Evolutionary conservation across 1,284 basidiomycete species (phyloP).

Genomic region (Ceratobasidium sp.): DNA sequence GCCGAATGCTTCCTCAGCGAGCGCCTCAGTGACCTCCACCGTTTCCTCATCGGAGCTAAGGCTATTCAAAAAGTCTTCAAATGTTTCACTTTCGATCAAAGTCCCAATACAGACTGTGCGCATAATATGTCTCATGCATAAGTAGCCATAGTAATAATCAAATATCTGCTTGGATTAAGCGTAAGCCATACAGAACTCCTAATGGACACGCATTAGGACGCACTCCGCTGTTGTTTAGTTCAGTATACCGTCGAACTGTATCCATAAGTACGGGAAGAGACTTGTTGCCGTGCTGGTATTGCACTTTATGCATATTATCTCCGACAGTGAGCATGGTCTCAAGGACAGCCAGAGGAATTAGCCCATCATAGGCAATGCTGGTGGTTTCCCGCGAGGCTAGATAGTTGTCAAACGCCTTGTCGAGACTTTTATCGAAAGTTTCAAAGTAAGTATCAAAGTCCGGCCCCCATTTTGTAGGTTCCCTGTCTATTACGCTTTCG

Average conservation of each 20-base stretch:
- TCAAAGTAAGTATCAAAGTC: neutral
- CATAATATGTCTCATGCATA: too few species aligned
- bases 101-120: conserved; percentile 8
- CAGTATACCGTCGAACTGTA: conserved; percentile 2
- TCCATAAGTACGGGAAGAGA: neutral
- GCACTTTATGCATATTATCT: conserved; percentile 24
- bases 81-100: neutral
- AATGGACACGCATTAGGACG: too few species aligned
- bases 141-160: conserved; percentile 13
- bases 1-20: neutral
- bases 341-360: too few species aligned
- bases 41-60: neutral
- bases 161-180: neutral
- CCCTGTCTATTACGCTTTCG: neutral
- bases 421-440: neutral
- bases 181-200: too few species aligned
- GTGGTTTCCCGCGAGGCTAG: neutral
- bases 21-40: neutral
- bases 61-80: neutral
- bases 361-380: neutral
- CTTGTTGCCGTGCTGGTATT: neutral
- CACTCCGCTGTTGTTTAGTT: conserved; percentile 2
- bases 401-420: conserved; percentile 18
- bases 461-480: conserved; percentile 17
- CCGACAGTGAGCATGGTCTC: conserved; percentile 21